Evolutionary conservation across 2,329 filamentous ascomycete species (phyloP), one percentile per base, ranked within the genome.

Genomic region (Verticillium klebahnii): DNA sequence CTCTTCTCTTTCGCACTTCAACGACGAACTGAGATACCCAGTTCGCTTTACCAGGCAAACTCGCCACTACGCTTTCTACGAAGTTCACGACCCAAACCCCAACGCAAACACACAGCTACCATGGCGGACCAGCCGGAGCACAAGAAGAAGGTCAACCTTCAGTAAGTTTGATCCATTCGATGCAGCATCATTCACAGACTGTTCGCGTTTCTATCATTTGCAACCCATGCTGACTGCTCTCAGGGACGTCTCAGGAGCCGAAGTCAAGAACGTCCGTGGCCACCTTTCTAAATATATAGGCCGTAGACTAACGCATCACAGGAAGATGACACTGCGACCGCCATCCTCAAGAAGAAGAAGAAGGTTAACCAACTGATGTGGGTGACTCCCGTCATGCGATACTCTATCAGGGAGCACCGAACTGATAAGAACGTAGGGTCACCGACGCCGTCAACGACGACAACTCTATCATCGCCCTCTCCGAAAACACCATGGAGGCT

Each of bases 311-410:
- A 82, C 73, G 63, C 56, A 63, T 36, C 55, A 63, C 72, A 96
- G 89, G 89, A 92, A 72, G 91, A 97, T 77, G 95, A 97, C 75
- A 92, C 89, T 65, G 88, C 95, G 60, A 99, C 95, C 56, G 95
- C 95, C 69, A 99, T 99, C 71, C 87, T 99, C 73, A 98, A 97
- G 85, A 98, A 98, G 87, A 99, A 99, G 90, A 99, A 99, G 93
- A 99, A 99, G 92, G 93, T 93, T 71, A 99, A 99, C 81, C 96
- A 94, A 74, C 81, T 99, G 77, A 96, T 99, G 93, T 96, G 84
- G 77, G 89, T 78, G 70, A 56, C 45, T 58, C 45, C 45, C 11
- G 52, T 17, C 39, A 31, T 32, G n/a, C 25, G 56, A 34, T 50
- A 50, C 60, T 58, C 52, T 57, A 36, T 4, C 9, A 23, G 5